Evolutionary conservation across 2,329 filamentous ascomycete species (phyloP).

Genomic region (Rosellinia necatrix): DNA sequence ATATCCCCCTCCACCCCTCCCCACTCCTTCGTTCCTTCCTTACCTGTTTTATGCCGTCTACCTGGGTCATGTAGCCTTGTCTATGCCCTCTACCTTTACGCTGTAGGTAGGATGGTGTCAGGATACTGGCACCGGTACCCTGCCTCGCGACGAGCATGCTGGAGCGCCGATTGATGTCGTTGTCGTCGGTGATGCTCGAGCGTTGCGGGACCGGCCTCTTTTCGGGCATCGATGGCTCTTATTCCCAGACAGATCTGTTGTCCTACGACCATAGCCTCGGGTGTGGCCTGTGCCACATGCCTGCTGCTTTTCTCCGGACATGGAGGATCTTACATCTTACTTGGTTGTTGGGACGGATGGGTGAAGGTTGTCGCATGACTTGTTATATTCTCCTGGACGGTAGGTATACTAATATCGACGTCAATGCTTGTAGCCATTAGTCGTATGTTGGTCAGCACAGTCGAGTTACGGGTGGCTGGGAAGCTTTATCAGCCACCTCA

Average conservation of each 20-base stretch:
- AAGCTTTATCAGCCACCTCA: conserved; percentile 22
- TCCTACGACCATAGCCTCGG: conserved; percentile 21
- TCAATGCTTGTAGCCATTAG: conserved; percentile 25
- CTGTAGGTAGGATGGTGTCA: no score
- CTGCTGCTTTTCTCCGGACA: conserved; percentile 17
- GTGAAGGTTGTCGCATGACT: conserved; percentile 25
- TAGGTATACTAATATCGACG: conserved; percentile 24
- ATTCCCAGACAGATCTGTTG: conserved; percentile 19
- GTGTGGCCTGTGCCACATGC: conserved; percentile 21
- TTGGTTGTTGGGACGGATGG: conserved; percentile 15
- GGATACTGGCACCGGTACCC: conserved; percentile 11
- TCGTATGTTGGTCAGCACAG: conserved; percentile 30
- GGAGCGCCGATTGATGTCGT: conserved; percentile 3
- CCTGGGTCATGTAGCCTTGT: no score
- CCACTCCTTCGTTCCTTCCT: conserved; percentile 11
- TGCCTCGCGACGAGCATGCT: not conserved
- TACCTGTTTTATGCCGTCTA: conserved; percentile 12
- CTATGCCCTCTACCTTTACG: no score
- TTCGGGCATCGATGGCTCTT: conserved; percentile 23
- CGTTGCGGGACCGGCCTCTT: conserved; percentile 17
- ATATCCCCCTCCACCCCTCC: conserved; percentile 9
- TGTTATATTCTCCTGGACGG: conserved; percentile 16
- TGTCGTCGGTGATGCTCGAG: conserved; percentile 17
- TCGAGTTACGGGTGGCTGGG: conserved; percentile 26
- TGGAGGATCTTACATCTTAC: conserved; percentile 16